These are phyloP conservation scores for Manihot esculenta DNA, from an alignment of 441 rosid genomes.

Conservation along the genomic window DNA sequence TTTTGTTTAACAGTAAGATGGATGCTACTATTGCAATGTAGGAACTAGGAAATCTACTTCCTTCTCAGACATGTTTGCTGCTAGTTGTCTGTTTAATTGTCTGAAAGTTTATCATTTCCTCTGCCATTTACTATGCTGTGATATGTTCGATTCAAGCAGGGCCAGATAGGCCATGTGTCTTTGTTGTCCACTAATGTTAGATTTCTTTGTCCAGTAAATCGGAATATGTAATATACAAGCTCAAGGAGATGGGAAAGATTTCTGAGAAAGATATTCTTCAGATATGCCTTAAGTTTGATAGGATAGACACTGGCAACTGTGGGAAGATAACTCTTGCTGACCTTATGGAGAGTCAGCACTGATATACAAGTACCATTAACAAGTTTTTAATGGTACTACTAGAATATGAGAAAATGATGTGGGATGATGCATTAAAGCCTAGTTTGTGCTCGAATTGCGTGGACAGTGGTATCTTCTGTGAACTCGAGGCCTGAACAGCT, in stretches of 20 bases:
- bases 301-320: constrained; percentile 70
- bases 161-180: not conserved
- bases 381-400: not conserved
- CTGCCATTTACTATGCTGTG: not conserved
- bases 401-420: not conserved
- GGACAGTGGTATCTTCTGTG: not conserved
- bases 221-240: constrained; percentile 84
- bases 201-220: constrained; percentile 60
- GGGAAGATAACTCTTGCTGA: constrained; percentile 88
- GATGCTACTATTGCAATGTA: not conserved
- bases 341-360: constrained; percentile 54
- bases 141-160: not conserved
- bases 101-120: not conserved
- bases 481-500: not conserved
- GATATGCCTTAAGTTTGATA: constrained; percentile 68
- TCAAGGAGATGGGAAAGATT: constrained; percentile 90
- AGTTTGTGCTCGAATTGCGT: constrained; percentile 1
- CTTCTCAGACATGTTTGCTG: not conserved
- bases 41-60: too few relatives aligned
- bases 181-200: not conserved
- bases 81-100: not conserved
- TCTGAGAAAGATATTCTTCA: constrained; percentile 72
- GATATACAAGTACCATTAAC: constrained; percentile 4
- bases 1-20: not conserved
- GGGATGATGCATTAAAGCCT: not conserved